Evolutionary conservation across 1,139 yeast genomes (phyloP).

Genomic region (Arxiozyma slooffiae): DNA sequence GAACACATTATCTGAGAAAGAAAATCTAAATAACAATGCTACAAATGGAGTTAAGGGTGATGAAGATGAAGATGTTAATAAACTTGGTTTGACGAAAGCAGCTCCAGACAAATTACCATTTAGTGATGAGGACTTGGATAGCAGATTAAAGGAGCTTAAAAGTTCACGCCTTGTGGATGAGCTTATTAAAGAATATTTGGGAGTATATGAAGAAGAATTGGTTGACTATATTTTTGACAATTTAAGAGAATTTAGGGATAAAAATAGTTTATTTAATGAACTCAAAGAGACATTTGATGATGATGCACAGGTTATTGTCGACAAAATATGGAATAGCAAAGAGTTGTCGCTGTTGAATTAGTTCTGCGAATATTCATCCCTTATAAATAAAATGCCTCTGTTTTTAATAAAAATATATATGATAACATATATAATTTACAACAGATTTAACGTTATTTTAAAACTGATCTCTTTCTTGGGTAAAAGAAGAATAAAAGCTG

Average conservation of each 20-base stretch:
- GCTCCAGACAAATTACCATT: constrained; percentile 8
- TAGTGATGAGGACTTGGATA: constrained; percentile 12
- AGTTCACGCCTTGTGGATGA: constrained; percentile 21
- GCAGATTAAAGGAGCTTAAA: constrained; percentile 12
- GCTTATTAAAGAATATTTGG: constrained; percentile 26
- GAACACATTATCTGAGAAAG: not conserved
- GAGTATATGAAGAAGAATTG: constrained; percentile 28
- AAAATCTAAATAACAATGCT: not conserved
- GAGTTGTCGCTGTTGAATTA: constrained; percentile 3
- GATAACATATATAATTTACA: not conserved
- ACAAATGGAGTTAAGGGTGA: not conserved
- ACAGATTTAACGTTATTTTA: not conserved
- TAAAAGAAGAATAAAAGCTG: constrained; percentile 14
- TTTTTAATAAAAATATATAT: not conserved
- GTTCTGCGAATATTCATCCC: not conserved
- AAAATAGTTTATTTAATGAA: constrained; percentile 18
- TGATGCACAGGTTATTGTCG: constrained; percentile 24
- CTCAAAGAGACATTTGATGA: constrained; percentile 29
- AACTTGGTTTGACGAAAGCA: not conserved
- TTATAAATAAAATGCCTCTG: not conserved
- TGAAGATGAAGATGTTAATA: not conserved
- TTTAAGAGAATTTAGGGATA: constrained; percentile 19
- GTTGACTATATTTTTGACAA: constrained; percentile 27
- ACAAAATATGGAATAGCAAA: constrained; percentile 20
- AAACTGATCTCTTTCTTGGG: not conserved